Evolutionary conservation across 1,284 basidiomycete genomes (phyloP), one percentile per base, ranked within the genome.

Genomic region (Anthracocystis setariae): DNA sequence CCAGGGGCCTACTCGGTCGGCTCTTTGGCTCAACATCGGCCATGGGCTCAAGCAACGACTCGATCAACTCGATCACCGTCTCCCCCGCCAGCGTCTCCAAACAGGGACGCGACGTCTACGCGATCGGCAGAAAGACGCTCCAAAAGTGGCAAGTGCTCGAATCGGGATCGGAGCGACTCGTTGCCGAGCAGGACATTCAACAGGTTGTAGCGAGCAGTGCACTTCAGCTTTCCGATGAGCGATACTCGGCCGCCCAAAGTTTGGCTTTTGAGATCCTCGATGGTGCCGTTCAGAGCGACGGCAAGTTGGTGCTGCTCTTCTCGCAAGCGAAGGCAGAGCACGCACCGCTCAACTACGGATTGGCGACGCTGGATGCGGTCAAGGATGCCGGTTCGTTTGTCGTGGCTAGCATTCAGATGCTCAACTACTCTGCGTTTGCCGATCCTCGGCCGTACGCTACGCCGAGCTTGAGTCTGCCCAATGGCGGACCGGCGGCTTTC

Each of bases 91-190:
- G 60, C 5, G 53, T 53, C 13, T 59, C 43, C 25, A 67, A 67
- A 32, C 63, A 62, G 18, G 61, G 60, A 13, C 42, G 66, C 15
- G 71, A 71, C 10, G 64, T 81, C 5, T 75, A 74, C 27, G 80
- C 79, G 21, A 59, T 79, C 33, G 72, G 79, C 20, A 59, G 58
- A 8, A 68, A 65, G 44, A 67, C 58, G 24, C 42, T 82, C 15
- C 81, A 82, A 33, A 70, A 74, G 37, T 83, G 82, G 82, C 66
- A 75, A 38, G 57, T 82, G 18, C 68, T 74, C 15, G 64, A 79
- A 7, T 64, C 73, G 13, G 74, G 73, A 2, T 67, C 63, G 15
- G 78, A 80, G 37, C 63, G 65, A 21, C 49, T 82, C 21, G n/a
- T 77, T 8, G 74, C 69, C 20, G 79, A 83, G 55, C 74, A 81